A percentile compares a stretch with the other conserved stretches of the same genome.
Evolutionary conservation across 495 filamentous ascomycete genomes (phyloP).

Genomic region (Neurospora tetrasperma): DNA sequence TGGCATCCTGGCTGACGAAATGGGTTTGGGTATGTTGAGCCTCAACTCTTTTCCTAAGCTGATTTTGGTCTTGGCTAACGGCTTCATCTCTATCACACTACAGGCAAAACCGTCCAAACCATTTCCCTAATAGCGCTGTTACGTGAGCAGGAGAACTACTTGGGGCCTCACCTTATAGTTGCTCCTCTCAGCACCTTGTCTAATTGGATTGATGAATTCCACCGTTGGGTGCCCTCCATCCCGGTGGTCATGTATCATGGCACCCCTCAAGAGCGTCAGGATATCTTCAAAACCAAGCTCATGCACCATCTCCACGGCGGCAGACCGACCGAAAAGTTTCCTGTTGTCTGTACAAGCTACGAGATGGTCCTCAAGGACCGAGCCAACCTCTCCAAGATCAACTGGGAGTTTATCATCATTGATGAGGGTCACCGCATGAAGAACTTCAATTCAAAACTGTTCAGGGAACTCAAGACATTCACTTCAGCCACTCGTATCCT

Average conservation of each 20-base stretch:
- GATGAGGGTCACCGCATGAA: constrained; percentile 97
- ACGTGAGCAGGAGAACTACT: constrained; percentile 69
- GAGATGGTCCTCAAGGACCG: constrained; percentile 92
- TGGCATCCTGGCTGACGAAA: constrained; percentile 93
- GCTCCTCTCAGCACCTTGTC: constrained; percentile 85
- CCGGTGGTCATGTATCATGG: constrained; percentile 88
- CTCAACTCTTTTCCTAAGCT: not conserved
- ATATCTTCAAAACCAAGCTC: constrained; percentile 57
- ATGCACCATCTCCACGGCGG: constrained; percentile 42
- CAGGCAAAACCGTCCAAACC: constrained; percentile 80
- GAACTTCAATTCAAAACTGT: constrained; percentile 88
- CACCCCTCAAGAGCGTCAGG: constrained; percentile 56
- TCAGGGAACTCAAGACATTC: constrained; percentile 77
- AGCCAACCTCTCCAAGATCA: constrained; percentile 64
- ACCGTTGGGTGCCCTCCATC: constrained; percentile 76
- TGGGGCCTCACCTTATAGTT: constrained; percentile 79
- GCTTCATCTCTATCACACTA: not conserved
- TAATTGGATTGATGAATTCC: constrained; percentile 96
- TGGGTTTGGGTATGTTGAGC: constrained; percentile 62
- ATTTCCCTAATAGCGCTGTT: constrained; percentile 86
- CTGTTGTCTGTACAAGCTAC: constrained; percentile 86
- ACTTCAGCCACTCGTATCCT: constrained; percentile 81
- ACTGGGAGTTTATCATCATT: constrained; percentile 96
- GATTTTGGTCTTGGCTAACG: not conserved
- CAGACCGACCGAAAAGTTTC: constrained; percentile 53